phyloP scores from a whole-genome alignment of 805 yeast genomes.

The Blastobotrys americana region DNA sequence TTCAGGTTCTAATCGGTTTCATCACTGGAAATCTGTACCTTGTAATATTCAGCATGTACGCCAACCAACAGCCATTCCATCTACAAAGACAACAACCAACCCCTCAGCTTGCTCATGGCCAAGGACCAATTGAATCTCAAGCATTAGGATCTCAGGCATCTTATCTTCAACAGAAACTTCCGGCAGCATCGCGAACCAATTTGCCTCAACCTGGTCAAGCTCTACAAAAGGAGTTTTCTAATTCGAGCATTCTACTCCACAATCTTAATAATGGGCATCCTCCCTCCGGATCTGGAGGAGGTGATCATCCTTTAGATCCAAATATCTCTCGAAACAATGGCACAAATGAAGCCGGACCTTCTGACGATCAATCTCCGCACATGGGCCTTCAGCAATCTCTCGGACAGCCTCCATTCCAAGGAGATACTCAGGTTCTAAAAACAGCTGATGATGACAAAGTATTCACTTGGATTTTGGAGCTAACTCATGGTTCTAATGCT shows the following conservation, averaged over 20 bases:
- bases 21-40: too few relatives aligned
- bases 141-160: constrained; percentile 1
- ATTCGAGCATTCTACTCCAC: constrained; percentile 1
- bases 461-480: constrained; percentile 81
- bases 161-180: constrained; percentile 4
- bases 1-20: too few relatives aligned
- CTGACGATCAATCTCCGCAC: constrained; percentile 5
- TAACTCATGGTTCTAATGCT: constrained; percentile 65
- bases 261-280: background rate
- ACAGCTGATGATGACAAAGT: constrained; percentile 68
- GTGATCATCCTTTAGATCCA: too few relatives aligned
- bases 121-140: background rate
- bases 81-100: constrained; percentile 1
- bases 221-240: background rate
- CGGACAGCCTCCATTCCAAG: background rate
- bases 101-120: background rate
- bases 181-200: background rate
- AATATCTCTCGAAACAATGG: too few relatives aligned
- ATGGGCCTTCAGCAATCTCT: constrained; percentile 7
- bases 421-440: constrained; percentile 6
- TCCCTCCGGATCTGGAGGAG: background rate
- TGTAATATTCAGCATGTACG: too few relatives aligned
- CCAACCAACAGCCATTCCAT: background rate
- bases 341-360: constrained; percentile 9
- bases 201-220: background rate